Evolutionary conservation across 2,329 filamentous ascomycete species (phyloP).

Genomic region (Aspergillus melleus): DNA sequence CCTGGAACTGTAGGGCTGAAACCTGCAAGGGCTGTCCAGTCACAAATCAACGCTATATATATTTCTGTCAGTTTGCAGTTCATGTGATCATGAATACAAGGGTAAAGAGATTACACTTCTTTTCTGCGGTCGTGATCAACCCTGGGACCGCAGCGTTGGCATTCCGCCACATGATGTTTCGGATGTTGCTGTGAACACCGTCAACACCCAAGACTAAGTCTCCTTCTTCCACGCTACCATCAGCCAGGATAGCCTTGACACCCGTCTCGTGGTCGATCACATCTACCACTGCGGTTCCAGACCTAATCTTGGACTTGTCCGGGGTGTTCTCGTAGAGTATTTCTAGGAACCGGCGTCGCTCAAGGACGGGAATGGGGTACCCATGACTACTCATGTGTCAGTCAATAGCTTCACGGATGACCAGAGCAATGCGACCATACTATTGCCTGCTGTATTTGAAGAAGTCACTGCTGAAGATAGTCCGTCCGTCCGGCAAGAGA

Average conservation of each 20-base stretch:
- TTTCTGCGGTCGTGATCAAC: neutral
- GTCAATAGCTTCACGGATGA: too few species aligned
- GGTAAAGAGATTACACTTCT: neutral
- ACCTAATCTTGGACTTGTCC: conserved; percentile 2
- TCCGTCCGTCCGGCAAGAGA: too few species aligned
- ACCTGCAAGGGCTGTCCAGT: neutral
- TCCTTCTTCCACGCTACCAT: conserved; percentile 4
- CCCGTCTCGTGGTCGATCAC: neutral
- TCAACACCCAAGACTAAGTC: conserved; percentile 6
- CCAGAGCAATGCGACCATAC: too few species aligned
- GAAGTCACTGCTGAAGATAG: neutral
- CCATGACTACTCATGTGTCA: neutral
- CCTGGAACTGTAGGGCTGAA: neutral
- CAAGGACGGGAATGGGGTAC: conserved; percentile 1
- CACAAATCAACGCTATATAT: neutral
- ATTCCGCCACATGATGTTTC: conserved; percentile 5
- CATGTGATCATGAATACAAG: accelerated
- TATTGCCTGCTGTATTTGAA: neutral
- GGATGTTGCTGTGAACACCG: conserved; percentile 8
- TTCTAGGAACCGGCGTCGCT: neutral
- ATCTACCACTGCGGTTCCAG: neutral
- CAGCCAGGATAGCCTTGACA: conserved; percentile 2
- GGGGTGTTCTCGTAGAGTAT: conserved; percentile 1
- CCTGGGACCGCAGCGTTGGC: conserved; percentile 1
- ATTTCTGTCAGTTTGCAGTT: neutral